Base-by-base conservation (phyloP, 2,329 filamentous ascomycete genomes). In the Exophiala spinifera region DNA sequence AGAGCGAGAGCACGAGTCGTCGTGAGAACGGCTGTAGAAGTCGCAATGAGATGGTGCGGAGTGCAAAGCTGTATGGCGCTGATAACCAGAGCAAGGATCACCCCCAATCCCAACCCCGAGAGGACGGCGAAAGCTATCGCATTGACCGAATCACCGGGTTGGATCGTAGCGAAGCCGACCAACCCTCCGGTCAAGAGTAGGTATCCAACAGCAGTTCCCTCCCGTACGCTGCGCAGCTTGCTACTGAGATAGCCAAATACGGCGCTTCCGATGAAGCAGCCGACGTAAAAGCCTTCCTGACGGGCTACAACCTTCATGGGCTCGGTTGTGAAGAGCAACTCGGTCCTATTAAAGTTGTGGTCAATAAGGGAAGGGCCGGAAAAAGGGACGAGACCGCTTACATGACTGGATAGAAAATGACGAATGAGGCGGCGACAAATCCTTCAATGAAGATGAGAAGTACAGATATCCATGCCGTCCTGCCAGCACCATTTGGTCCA, bases 401-500 rank as follows among this genome's bases (percentile, higher is more conserved):
- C 57, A 60, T 37, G 36, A 57, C 49, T 3, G 57, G 55, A 34
- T 57, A 60, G 40, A 57, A 60, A 17, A 60, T 25, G 4, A 46
- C 46, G 39, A 37, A 57, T n/a, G 25, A 19, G 13, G 55, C 55
- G 21, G 49, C n/a, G 25, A 57, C 21, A 7, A 60, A 21, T 3
- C 46, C 57, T 31, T 60, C 57, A 8, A 55, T 31, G 17, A 56
- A 54, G n/a, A 60, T 50, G 6, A 60, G 33, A 21, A 15, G 49
- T 25, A 19, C 54, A 57, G 15, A 60, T 19, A 20, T 42, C 47
- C 14, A 55, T 11, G 8, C 28, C 28, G 8, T 10, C 28, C 28
- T 31, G 6, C 23, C 23, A 5, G 23, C 23, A 25, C 23, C 23
- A 25, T 25, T 43, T 43, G 34, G 13, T 37, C 34, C 34, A 6